phyloP scores from a whole-genome alignment of 1,284 basidiomycete genomes.

The Microbotryum violaceum region DNA sequence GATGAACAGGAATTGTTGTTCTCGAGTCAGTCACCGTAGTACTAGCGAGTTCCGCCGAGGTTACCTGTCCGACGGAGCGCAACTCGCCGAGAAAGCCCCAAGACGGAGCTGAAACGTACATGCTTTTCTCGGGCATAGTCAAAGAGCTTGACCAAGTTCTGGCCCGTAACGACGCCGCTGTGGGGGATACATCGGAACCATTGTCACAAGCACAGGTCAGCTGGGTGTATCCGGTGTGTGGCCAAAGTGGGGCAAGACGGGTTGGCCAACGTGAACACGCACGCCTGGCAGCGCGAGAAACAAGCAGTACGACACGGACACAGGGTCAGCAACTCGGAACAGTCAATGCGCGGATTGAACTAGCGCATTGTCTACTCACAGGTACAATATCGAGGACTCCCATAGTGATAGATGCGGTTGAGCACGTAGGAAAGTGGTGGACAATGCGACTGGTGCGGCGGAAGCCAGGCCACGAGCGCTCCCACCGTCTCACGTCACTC shows the following conservation, averaged over 20 bases:
- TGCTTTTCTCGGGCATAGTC: constrained; percentile 76
- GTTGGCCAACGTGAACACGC: background rate
- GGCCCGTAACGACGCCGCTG: constrained; percentile 71
- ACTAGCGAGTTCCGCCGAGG: background rate
- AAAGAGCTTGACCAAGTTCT: constrained; percentile 78
- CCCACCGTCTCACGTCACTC: background rate
- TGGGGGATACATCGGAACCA: background rate
- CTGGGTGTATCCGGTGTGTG: too few species aligned
- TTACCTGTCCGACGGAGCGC: background rate
- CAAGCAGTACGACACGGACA: background rate
- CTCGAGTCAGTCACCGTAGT: background rate
- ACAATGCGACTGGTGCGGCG: background rate
- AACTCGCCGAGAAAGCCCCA: background rate
- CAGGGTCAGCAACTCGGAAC: background rate
- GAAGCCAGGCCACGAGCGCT: background rate
- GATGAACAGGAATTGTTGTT: background rate
- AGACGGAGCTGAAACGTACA: constrained; percentile 45
- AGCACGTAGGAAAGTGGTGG: background rate
- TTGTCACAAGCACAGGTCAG: background rate
- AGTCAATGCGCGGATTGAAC: too few species aligned
- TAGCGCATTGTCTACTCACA: constrained; percentile 9
- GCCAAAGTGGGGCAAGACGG: too few species aligned
- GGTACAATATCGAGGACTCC: constrained; percentile 31
- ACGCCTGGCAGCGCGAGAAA: background rate
- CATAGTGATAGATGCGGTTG: constrained; percentile 4